Evolutionary conservation across 2,329 filamentous ascomycete genomes (phyloP).

Genomic region (Fusarium lateritium): DNA sequence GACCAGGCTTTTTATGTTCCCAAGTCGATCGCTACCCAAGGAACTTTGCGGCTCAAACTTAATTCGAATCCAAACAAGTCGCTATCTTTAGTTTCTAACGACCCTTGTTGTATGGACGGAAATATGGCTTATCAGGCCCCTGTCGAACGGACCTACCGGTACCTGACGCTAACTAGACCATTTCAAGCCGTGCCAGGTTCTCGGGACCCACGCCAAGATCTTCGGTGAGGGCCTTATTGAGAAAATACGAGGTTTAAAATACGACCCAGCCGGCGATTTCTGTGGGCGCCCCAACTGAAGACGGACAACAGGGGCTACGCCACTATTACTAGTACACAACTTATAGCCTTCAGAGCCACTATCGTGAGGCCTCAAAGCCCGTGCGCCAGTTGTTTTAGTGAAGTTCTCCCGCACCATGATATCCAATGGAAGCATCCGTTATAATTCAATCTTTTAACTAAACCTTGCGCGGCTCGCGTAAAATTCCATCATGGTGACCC

Average conservation of each 20-base stretch:
- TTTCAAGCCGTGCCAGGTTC: neutral
- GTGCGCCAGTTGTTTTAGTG: no score
- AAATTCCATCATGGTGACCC: no score
- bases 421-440: no score
- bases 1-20: neutral
- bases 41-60: neutral
- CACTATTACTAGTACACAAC: no score
- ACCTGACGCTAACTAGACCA: slow-evolving; percentile 3
- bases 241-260: neutral
- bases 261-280: neutral
- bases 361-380: no score
- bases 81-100: neutral
- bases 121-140: neutral
- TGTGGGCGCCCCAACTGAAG: neutral
- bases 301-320: no score
- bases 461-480: no score
- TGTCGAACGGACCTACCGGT: neutral
- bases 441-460: no score
- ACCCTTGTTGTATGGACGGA: neutral
- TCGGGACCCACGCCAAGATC: neutral
- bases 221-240: neutral
- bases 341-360: no score
- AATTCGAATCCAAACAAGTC: neutral
- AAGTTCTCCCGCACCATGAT: no score
- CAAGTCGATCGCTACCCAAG: neutral